phyloP scores from a whole-genome alignment of 352 stramenopile genomes.

The Pseudoperonospora humuli region DNA sequence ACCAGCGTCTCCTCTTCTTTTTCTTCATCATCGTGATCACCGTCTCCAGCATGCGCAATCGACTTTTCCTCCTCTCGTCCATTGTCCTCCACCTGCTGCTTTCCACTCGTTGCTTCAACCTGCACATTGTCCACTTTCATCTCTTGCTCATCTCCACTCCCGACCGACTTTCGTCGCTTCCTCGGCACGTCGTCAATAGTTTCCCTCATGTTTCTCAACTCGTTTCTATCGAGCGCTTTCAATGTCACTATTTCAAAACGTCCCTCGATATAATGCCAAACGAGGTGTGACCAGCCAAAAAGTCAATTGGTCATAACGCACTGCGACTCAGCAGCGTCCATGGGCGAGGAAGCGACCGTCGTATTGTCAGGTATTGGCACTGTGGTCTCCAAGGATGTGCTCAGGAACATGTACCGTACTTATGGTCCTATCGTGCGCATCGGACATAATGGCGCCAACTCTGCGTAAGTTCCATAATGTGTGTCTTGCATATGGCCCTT shows the following conservation, averaged over 20 bases:
- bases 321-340: background rate
- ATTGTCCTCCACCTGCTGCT: constrained; percentile 5
- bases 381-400: constrained; percentile 25
- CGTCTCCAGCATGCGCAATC: background rate
- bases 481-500: background rate
- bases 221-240: background rate
- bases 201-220: background rate
- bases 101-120: background rate
- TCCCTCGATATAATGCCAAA: constrained; percentile 13
- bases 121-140: constrained; percentile 1
- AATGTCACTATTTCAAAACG: background rate
- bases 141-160: background rate
- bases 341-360: constrained; percentile 24
- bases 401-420: constrained; percentile 51
- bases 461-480: constrained; percentile 44
- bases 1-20: constrained; percentile 65
- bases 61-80: constrained; percentile 7
- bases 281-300: constrained; percentile 17
- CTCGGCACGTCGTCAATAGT: too few relatives aligned
- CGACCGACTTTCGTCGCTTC: background rate
- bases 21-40: constrained; percentile 5
- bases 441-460: constrained; percentile 34
- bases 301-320: constrained; percentile 6
- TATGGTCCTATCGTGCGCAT: constrained; percentile 55
- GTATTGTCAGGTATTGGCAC: constrained; percentile 43